phyloP scores from a whole-genome alignment of 257 asterid species.

The Penstemon barbatus region DNA sequence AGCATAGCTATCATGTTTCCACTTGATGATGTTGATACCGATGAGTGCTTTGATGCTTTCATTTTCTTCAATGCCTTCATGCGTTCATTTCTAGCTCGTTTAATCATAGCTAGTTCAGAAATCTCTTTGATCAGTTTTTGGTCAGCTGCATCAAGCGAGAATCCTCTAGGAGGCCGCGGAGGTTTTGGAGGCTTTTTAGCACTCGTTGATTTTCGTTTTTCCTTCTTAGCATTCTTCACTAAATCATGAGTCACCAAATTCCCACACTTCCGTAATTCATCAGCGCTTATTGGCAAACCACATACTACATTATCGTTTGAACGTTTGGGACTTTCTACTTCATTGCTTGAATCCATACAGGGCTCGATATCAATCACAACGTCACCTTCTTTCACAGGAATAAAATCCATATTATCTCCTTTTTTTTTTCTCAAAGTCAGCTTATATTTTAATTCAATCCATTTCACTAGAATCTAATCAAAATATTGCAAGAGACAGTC shows the following conservation, averaged over 20 bases:
- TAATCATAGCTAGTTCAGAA: constrained; percentile 61
- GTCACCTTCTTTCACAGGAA: constrained; percentile 41
- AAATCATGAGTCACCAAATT: constrained; percentile 30
- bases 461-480: neutral
- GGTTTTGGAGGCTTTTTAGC: constrained; percentile 82
- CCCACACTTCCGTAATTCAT: constrained; percentile 29
- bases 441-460: neutral
- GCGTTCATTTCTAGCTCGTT: constrained; percentile 77
- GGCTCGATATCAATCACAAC: constrained; percentile 50
- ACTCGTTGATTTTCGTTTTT: constrained; percentile 50
- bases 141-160: constrained; percentile 84
- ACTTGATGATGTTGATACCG: constrained; percentile 43
- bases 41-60: constrained; percentile 55
- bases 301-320: constrained; percentile 31
- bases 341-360: constrained; percentile 32
- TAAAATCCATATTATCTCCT: constrained; percentile 38
- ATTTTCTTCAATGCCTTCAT: constrained; percentile 74
- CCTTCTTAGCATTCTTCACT: constrained; percentile 49
- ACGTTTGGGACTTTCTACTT: constrained; percentile 30
- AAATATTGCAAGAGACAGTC: neutral
- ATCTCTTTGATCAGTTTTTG: constrained; percentile 78
- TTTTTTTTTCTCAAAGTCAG: constrained; percentile 4
- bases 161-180: constrained; percentile 81
- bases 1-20: constrained; percentile 68
- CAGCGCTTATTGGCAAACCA: constrained; percentile 21